Evolutionary conservation across 192 early-diverging fungal genomes (phyloP), one percentile per base, ranked within the genome.

Genomic region (Geosiphon pyriformis): DNA sequence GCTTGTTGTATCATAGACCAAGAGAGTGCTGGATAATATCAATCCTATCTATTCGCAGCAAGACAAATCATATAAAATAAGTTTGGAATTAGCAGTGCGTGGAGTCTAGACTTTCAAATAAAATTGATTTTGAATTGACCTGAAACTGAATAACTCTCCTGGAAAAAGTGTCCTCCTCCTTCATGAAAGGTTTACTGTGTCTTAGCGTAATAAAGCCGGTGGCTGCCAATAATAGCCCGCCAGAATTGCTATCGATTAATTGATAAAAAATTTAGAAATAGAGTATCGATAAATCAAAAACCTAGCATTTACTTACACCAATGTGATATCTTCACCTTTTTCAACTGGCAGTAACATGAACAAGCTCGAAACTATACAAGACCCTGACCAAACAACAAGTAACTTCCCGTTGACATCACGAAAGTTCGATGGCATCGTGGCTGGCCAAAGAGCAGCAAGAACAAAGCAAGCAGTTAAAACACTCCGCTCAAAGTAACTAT

Each of bases 341-440:
- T 95, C 95, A 15, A 95, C 93, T 0, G 93, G 92, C 32, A 98
- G 79, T 58, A 95, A 70, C 1, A 91, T 92, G 70, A 98, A 98
- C 17, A 90, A 72, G 63, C 92, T 90, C 0, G 90, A 92, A 51
- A 76, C 65, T 4, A 91, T 42, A 65, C 91, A 93, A 18, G 79
- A 76, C 0, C 79, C 51, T 3, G 77, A 70, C 95, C 95, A 98
- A 8, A 78, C 49, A 0, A 59, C 51, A 32, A 91, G 72, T n/a
- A 90, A 69, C 32, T 61, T 18, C 12, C 42, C 29, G 61, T 87
- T 78, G 27, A 82, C 69, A 0, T 59, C 71, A 22, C 79, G 64
- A n/a, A 90, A 64, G 1, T 63, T 49, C 4, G 55, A 37, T 30
- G 89, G 76, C 63, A 90, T 80, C 0, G 81, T 65, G 2, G 85